Evolutionary conservation across 2,329 filamentous ascomycete genomes (phyloP).

Genomic region (Colletotrichum endophyticum): DNA sequence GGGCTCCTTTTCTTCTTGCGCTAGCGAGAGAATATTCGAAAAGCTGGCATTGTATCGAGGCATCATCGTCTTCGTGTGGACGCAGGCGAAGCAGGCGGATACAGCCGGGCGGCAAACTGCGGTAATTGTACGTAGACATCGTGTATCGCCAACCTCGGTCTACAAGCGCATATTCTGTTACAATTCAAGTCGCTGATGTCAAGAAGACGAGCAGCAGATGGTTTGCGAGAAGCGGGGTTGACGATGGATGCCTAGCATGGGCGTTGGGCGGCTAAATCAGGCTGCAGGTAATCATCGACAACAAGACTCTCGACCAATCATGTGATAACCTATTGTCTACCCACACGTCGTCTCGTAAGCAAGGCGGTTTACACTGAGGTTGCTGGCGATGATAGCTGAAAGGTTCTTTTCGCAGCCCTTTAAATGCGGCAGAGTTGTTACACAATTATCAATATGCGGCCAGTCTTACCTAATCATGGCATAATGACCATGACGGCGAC

Average conservation of each 20-base stretch:
- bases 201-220: neutral
- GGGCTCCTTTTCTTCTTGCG: neutral
- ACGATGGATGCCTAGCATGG: neutral
- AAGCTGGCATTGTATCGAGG: neutral
- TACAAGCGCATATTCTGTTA: fast-evolving
- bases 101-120: neutral
- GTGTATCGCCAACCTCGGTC: fast-evolving
- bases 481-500: too few relatives aligned
- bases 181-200: fast-evolving
- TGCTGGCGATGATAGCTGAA: neutral
- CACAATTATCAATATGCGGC: too few relatives aligned
- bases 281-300: neutral
- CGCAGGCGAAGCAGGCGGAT: neutral
- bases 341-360: neutral
- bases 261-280: neutral
- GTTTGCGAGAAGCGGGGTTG: neutral
- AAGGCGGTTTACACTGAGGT: neutral
- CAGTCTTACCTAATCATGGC: too few relatives aligned
- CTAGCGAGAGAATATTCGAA: neutral
- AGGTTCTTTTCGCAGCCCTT: too few relatives aligned
- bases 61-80: neutral
- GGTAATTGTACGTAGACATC: neutral
- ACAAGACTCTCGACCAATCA: neutral
- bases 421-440: too few relatives aligned
- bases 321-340: neutral